Base-by-base conservation (phyloP, 192 early-diverging fungal genomes). In the Cetraspora pellucida region DNA sequence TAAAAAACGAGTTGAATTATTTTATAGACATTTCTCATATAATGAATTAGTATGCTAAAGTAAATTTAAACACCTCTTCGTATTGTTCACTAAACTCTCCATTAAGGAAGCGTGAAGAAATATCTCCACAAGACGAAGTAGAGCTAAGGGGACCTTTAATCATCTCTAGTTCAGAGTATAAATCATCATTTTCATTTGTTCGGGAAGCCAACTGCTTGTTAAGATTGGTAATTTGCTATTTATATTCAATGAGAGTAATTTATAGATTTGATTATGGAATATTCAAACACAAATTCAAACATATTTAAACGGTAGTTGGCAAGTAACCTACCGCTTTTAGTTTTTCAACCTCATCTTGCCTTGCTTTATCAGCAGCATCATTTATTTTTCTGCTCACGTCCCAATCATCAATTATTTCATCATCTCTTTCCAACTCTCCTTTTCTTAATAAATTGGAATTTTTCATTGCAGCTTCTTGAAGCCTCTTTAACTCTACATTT, bases 31-130 rank as follows among this genome's bases (percentile, higher is more conserved):
- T 37, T 37, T 37, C 37, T 6, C 37, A 37, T 37, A 1, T 37
- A 37, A 37, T 37, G 37, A 37, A 37, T 37, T 3, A 3, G 3
- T 9, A 7, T 13, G 9, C 4, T 46, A 68, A 13, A 16, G 25
- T 27, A 44, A 23, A 10, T 43, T n/a, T 17, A 0, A 50, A 49
- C 14, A 75, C 73, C 58, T 76, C 74, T 55, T 76, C 74, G 16
- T 65, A 66, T 76, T 76, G 74, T 10, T 76, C 64, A 50, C 74
- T 76, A 66, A 76, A 76, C 2, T 76, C 74, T 31, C 63, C 74
- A 54, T 66, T 76, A 27, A 76, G n/a, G 27, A 75, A n/a, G 10
- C 73, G 73, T 4, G 73, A 73, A 17, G 71, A 31, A 30, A 59
- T 59, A 13, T 73, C 71, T 10, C 67, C 67, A 10, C 17, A 46